Base-by-base conservation (phyloP, 2,329 filamentous ascomycete genomes). In the Periglandula ipomoeae region DNA sequence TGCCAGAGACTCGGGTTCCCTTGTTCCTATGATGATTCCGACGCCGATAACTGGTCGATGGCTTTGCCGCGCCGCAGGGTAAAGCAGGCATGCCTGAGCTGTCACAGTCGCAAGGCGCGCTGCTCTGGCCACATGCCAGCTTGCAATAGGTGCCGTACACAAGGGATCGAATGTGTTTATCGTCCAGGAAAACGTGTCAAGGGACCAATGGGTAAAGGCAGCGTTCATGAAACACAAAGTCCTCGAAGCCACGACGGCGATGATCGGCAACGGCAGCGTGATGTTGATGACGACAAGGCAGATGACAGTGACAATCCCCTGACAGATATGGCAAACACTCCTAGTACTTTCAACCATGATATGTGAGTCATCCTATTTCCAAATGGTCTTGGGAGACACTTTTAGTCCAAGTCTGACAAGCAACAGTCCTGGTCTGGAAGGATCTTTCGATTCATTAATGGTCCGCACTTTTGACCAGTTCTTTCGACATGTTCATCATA, bases 401-500 rank as follows among this genome's bases (percentile, higher is more conserved):
- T 3, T 34, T 30, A 17, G 27, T 24, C 27, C 9, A 23, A 38
- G 17, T 15, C 8, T 19, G 24, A n/a, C 27, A 34, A 35, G 47
- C 38, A 48, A 32, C 48, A 68, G 67, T 23, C 50, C 60, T 23
- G 61, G 59, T 30, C 61, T 58, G 15, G 67, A 76, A 56, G 70
- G 71, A 52, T 65, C 66, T 42, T 64, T 74, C 53, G 74, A 78
- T 55, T 64, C 70, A 20, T 58, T 79, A 23, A 74, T 76, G 37
- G 65, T 71, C 44, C 70, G 70, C 35, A 75, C 75, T 5, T 77
- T 80, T 53, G 75, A 75, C 55, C 71, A 73, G 54, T 80, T 78
- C 63, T 80, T 80, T 59, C 72, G 73, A 38, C 73, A 79, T 56
- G 70, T 80, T 37, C 76, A 80, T 60, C 77, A 80, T 52, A 75